phyloP scores from a whole-genome alignment of 2,329 filamentous ascomycete genomes.

The Alternaria incomplexa region DNA sequence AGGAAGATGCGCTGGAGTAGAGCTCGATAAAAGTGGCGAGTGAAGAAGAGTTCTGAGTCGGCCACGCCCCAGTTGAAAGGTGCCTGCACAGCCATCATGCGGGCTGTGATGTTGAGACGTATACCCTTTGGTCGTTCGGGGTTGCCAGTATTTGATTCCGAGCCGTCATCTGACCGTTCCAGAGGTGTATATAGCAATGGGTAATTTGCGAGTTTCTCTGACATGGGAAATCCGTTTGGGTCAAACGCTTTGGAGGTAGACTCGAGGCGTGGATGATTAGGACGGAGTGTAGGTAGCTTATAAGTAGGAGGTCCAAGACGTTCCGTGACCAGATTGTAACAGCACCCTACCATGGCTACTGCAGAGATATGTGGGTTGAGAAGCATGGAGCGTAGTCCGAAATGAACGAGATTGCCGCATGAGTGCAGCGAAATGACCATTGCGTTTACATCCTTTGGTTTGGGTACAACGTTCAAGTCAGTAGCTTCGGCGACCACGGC shows the following conservation, averaged over 20 bases:
- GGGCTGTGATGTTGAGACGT: constrained; percentile 90
- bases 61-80: constrained; percentile 85
- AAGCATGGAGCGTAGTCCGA: constrained; percentile 84
- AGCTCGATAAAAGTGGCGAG: constrained; percentile 89
- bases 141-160: constrained; percentile 13
- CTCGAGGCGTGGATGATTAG: constrained; percentile 72
- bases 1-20: constrained; percentile 91
- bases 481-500: constrained; percentile 27
- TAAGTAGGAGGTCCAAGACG: constrained; percentile 84
- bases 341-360: constrained; percentile 96
- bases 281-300: constrained; percentile 79
- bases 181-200: constrained; percentile 29
- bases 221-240: constrained; percentile 94
- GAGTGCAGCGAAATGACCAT: constrained; percentile 97
- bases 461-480: constrained; percentile 36
- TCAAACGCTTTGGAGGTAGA: constrained; percentile 76
- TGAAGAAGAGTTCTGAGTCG: constrained; percentile 89
- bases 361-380: constrained; percentile 84
- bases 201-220: constrained; percentile 66
- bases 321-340: constrained; percentile 96
- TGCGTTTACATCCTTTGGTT: constrained; percentile 54
- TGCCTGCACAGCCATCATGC: constrained; percentile 98
- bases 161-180: background rate
- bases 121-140: constrained; percentile 60
- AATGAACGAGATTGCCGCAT: constrained; percentile 96